Conservation (phyloP, 352 stramenopile genomes). For the Ochromonadaceae sp. region DNA sequence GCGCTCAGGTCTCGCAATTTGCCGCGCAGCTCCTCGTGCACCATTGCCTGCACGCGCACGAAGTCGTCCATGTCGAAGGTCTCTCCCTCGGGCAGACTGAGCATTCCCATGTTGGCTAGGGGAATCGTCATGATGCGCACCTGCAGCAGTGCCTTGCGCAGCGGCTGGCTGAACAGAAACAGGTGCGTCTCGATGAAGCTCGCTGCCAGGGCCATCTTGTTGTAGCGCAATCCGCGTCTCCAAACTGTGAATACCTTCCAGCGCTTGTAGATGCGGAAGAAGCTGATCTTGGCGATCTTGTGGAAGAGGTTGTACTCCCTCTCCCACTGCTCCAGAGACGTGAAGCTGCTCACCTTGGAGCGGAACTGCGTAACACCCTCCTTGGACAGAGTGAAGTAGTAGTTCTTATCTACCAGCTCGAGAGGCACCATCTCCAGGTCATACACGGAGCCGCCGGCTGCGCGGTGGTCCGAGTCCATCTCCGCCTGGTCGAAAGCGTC, state of each 20-base stretch:
- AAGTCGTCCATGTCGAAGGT: constrained; percentile 65
- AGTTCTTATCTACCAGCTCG: constrained; percentile 49
- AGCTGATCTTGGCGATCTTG: constrained; percentile 60
- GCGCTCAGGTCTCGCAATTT: constrained; percentile 46
- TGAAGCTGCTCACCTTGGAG: constrained; percentile 62
- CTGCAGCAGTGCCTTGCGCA: constrained; percentile 54
- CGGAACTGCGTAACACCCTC: constrained; percentile 77
- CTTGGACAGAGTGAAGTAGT: constrained; percentile 81
- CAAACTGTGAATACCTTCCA: constrained; percentile 83
- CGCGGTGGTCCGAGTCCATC: not conserved
- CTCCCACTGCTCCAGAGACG: constrained; percentile 74
- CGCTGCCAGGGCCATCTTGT: constrained; percentile 65
- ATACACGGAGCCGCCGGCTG: constrained; percentile 19
- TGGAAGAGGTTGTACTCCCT: constrained; percentile 71
- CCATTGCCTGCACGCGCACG: constrained; percentile 45
- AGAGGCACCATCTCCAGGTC: constrained; percentile 33
- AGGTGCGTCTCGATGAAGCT: constrained; percentile 54
- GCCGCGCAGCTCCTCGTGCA: constrained; percentile 39
- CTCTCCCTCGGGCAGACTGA: constrained; percentile 45
- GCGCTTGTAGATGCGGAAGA: constrained; percentile 73
- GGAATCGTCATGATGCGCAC: constrained; percentile 30
- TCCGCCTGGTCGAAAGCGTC: not conserved
- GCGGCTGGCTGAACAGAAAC: constrained; percentile 63
- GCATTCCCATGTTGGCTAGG: not conserved
- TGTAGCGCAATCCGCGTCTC: constrained; percentile 59